Conservation (phyloP, 441 rosid species). For the Gossypium gossypioides region DNA sequence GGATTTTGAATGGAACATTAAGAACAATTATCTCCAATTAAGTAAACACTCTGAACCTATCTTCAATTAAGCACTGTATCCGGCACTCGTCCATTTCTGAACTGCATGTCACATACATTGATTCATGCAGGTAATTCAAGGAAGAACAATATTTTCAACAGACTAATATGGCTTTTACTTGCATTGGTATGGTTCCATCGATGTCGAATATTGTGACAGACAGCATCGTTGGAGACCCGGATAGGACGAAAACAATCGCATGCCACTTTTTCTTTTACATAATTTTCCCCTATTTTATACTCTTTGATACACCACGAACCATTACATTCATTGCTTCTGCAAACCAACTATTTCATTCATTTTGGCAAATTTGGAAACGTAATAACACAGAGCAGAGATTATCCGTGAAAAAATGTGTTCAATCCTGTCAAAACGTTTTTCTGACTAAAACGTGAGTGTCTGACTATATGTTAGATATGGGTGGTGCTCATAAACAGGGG, state of each 20-base stretch:
- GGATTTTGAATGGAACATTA: slow-evolving; percentile 76
- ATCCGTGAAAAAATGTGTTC: neutral
- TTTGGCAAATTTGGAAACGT: slow-evolving; percentile 4
- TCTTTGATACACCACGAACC: neutral
- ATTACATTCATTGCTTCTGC: no score
- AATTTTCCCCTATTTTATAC: neutral
- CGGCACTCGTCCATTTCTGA: neutral
- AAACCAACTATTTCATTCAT: slow-evolving; percentile 11
- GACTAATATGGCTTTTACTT: slow-evolving; percentile 20
- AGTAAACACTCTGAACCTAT: slow-evolving; percentile 29
- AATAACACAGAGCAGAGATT: slow-evolving; percentile 10
- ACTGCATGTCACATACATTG: neutral
- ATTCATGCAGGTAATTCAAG: slow-evolving; percentile 37
- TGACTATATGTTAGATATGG: no score
- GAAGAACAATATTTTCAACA: slow-evolving; percentile 18
- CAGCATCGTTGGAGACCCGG: neutral
- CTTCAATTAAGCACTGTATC: neutral
- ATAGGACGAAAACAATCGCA: slow-evolving; percentile 9
- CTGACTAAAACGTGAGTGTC: neutral
- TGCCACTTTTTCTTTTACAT: neutral
- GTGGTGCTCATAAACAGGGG: no score
- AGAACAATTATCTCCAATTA: slow-evolving; percentile 46
- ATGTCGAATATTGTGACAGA: slow-evolving; percentile 22
- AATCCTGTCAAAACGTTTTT: slow-evolving; percentile 6
- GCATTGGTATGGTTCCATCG: slow-evolving; percentile 24